Evolutionary conservation across 2,329 filamentous ascomycete genomes (phyloP).

Genomic region (Beauveria asiatica): DNA sequence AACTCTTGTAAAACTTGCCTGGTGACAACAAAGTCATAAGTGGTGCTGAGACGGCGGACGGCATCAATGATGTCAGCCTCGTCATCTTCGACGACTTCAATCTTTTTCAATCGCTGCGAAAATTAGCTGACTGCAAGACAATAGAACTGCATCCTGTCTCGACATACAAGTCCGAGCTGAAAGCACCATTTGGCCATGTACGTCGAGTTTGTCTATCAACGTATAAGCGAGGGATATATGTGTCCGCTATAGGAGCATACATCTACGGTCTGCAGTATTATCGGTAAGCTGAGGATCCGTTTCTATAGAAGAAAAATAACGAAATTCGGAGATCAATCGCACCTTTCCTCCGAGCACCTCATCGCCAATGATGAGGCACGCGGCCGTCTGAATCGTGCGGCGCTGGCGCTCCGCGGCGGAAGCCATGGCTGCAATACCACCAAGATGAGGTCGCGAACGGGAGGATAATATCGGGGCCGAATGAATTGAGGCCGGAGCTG

Average conservation of each 20-base stretch:
- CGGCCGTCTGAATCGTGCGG: slow-evolving; percentile 76
- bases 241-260: slow-evolving; percentile 22
- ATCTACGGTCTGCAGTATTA: slow-evolving; percentile 27
- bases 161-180: slow-evolving; percentile 9
- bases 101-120: slow-evolving; percentile 61
- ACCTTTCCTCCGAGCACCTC: slow-evolving; percentile 91
- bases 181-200: slow-evolving; percentile 53
- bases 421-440: slow-evolving; percentile 31
- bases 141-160: not conserved
- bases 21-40: slow-evolving; percentile 92
- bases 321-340: slow-evolving; percentile 15
- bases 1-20: slow-evolving; percentile 33
- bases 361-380: slow-evolving; percentile 92
- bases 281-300: not conserved
- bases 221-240: slow-evolving; percentile 15
- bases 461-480: not conserved
- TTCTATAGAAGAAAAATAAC: not conserved
- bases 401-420: slow-evolving; percentile 46
- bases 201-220: slow-evolving; percentile 50
- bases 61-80: slow-evolving; percentile 86
- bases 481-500: slow-evolving; percentile 26
- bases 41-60: slow-evolving; percentile 73
- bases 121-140: not conserved
- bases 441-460: slow-evolving; percentile 14
- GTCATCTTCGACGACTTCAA: slow-evolving; percentile 92